Conservation (phyloP, 345 rosid genomes). For the Eucalyptus pauciflora region DNA sequence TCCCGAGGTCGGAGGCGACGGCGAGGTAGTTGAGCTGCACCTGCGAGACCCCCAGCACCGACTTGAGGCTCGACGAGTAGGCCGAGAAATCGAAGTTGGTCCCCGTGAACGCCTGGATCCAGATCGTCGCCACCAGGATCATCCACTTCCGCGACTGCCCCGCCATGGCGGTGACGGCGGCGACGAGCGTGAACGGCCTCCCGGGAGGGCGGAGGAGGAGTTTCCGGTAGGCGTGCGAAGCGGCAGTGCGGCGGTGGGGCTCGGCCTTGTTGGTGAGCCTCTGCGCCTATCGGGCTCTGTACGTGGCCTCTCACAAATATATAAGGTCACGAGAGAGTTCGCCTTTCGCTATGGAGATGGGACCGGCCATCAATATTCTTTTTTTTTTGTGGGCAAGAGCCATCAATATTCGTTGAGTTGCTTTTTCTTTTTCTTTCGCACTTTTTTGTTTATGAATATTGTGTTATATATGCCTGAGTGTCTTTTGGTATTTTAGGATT, state of each 20-base stretch:
- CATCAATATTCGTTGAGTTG: neutral
- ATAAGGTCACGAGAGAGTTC: neutral
- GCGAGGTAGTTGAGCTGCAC: conserved; percentile 85
- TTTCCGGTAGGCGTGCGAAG: neutral
- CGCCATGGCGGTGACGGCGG: conserved; percentile 20
- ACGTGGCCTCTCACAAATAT: neutral
- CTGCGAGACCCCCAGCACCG: conserved; percentile 74
- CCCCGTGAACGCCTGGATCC: conserved; percentile 98
- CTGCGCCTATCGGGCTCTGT: neutral
- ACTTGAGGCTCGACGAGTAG: conserved; percentile 68
- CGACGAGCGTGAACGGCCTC: neutral
- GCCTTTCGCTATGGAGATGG: neutral
- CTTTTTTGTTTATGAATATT: neutral
- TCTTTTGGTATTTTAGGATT: neutral
- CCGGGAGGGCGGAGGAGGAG: neutral
- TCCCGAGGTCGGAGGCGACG: conserved; percentile 92
- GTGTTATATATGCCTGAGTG: neutral
- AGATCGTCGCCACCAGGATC: conserved; percentile 84
- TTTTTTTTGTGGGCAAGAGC: neutral
- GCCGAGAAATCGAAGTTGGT: conserved; percentile 96
- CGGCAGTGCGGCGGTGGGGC: neutral
- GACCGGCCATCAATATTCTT: neutral
- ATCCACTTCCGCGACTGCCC: conserved; percentile 92
- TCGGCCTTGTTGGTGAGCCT: neutral
- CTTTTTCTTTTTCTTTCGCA: neutral